phyloP scores from a whole-genome alignment of 495 filamentous ascomycete genomes.

The Echria macrotheca region DNA sequence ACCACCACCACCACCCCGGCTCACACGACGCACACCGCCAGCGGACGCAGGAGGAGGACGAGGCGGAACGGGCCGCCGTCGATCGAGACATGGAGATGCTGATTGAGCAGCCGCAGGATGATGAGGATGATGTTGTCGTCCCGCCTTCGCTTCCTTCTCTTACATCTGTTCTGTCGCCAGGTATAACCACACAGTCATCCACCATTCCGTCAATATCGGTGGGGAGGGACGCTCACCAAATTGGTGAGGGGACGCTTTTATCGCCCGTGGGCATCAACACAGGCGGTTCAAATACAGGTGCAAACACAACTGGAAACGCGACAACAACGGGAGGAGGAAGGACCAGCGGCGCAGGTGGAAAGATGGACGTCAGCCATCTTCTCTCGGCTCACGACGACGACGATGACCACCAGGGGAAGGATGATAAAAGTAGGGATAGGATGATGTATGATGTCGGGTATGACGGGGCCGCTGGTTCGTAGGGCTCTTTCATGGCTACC shows the following conservation, averaged over 20 bases:
- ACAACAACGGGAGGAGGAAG: neutral
- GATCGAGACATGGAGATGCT: slow-evolving; percentile 50
- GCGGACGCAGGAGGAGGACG: slow-evolving; percentile 16
- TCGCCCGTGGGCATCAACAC: too few species aligned
- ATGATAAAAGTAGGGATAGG: neutral
- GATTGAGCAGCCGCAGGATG: slow-evolving; percentile 35
- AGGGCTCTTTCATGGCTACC: too few species aligned
- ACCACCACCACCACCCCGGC: too few species aligned
- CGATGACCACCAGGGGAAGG: slow-evolving; percentile 1
- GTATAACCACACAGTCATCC: too few species aligned
- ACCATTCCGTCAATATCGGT: too few species aligned
- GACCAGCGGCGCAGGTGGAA: slow-evolving; percentile 1
- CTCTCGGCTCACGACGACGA: slow-evolving; percentile 10
- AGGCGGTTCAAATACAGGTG: too few species aligned
- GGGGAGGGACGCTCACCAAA: too few species aligned
- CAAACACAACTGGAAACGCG: neutral
- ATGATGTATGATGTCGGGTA: neutral
- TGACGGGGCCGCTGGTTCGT: neutral
- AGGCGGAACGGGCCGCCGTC: slow-evolving; percentile 34
- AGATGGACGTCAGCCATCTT: slow-evolving; percentile 22
- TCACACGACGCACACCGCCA: too few species aligned
- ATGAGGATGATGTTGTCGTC: slow-evolving; percentile 30
- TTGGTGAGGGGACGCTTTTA: too few species aligned
- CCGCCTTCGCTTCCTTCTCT: too few species aligned
- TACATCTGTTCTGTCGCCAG: too few species aligned